Percentiles rank a stretch among this genome's conserved stretches.
Evolutionary conservation across 2,329 filamentous ascomycete genomes (phyloP).

Genomic region (Endoconidiophora polonica): DNA sequence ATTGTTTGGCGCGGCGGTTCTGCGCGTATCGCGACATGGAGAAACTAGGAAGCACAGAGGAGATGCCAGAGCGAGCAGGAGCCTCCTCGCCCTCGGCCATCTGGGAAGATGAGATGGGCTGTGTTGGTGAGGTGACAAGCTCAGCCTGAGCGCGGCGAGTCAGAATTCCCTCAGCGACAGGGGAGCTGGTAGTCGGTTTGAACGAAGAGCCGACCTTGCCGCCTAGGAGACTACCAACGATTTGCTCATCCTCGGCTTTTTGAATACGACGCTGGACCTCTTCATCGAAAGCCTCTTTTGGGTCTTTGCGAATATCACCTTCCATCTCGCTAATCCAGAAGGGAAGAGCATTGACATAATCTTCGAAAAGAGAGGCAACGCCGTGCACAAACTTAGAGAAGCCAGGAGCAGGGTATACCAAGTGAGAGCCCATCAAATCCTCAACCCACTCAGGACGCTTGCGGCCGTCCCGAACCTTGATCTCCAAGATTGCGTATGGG

Average conservation of each 20-base stretch:
- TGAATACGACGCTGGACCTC: conserved; percentile 73
- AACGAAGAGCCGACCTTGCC: conserved; percentile 34
- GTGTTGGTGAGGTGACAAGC: conserved; percentile 9
- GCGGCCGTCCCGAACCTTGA: conserved; percentile 63
- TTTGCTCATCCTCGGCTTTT: conserved; percentile 70
- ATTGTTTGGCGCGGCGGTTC: conserved; percentile 28
- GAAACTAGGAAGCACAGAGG: conserved; percentile 65
- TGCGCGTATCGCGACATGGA: conserved; percentile 62
- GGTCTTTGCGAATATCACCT: conserved; percentile 84
- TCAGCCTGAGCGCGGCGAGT: conserved; percentile 19
- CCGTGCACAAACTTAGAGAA: conserved; percentile 98
- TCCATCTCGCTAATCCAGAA: conserved; percentile 93
- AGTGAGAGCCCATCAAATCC: conserved; percentile 80
- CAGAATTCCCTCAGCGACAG: conserved; percentile 46
- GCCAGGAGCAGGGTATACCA: conserved; percentile 73
- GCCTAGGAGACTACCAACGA: conserved; percentile 75
- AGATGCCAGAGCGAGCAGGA: conserved; percentile 26
- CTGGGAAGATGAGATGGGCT: conserved; percentile 15
- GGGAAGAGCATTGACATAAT: conserved; percentile 87
- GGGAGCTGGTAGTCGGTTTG: conserved; percentile 47
- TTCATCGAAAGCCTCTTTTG: conserved; percentile 75
- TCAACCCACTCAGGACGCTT: conserved; percentile 74
- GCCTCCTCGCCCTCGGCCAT: conserved; percentile 21
- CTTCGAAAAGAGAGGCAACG: conserved; percentile 78
- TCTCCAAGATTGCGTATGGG: conserved; percentile 78